Evolutionary conservation across 2,329 filamentous ascomycete species (phyloP), one percentile per base, ranked within the genome.

Genomic region (Calonectria hawksworthii): DNA sequence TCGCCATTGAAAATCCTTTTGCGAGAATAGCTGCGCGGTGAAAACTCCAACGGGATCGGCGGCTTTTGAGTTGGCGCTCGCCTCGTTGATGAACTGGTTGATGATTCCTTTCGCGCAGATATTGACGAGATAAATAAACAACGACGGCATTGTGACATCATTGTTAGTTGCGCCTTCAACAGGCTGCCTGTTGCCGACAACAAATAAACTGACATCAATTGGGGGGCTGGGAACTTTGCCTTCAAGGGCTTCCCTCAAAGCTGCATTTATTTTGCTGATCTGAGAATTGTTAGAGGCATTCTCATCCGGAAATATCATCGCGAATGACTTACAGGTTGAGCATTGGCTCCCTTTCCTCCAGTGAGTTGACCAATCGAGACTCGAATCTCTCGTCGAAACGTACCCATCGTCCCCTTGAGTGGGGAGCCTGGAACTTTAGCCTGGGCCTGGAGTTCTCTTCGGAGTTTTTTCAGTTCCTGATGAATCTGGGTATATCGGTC

Each of bases 31-130:
- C 76, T 93, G 92, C 9, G 93, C 94, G 1, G 93, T 90, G 30
- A 96, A 88, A 30, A 96, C 91, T n/a, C 95, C 95, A 56, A 98
- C 90, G 0, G 94, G 93, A 78, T 97, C 94, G 13, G 95, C 95
- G 8, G 91, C 89, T 75, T 90, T 91, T 0, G 91, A 89, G 68
- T 92, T 91, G 30, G 92, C 90, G 14, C 90, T 89, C 61, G 92
- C 93, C 83, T 95, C 93, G 67, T 89, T 90, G 76, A 93, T 89
- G 79, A 94, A 93, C 77, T 96, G 94, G 61, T 89, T 90, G 74
- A 97, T 89, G 72, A 96, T 88, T 54, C 88, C 88, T 84, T 98
- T 98, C 78, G 93, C 88, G 76, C 96, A 93, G 66, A 94, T 92
- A 79, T 94, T 96, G 72, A 98, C 88, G 2, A 95, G 89, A 82